A percentile compares a stretch with the other conserved stretches of the same genome.
phyloP scores from a whole-genome alignment of 2,329 filamentous ascomycete genomes.

The Fulvia fulva region DNA sequence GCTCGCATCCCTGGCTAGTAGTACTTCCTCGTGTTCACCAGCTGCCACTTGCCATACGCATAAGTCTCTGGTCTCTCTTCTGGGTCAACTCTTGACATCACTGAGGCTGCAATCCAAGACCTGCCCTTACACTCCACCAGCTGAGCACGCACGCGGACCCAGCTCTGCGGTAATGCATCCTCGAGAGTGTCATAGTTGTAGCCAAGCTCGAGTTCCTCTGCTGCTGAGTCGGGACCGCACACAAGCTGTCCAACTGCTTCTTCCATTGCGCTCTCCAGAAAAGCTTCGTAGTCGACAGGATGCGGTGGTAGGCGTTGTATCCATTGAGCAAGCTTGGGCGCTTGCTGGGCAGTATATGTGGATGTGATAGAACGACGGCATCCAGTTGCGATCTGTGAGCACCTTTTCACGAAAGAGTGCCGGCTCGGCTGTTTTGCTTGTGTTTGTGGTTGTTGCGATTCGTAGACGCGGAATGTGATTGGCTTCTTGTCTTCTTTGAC shows the following conservation, averaged over 20 bases:
- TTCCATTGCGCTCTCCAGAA: constrained; percentile 15
- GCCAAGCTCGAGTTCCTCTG: constrained; percentile 16
- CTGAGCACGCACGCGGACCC: constrained; percentile 9
- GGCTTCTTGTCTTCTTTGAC: not conserved
- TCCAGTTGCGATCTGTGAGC: constrained; percentile 8
- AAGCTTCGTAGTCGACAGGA: constrained; percentile 9
- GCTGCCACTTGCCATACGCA: constrained; percentile 14
- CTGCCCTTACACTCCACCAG: constrained; percentile 6
- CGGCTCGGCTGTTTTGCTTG: not conserved
- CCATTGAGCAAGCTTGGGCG: constrained; percentile 11
- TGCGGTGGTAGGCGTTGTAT: constrained; percentile 10
- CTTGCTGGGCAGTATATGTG: not conserved
- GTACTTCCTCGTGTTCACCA: constrained; percentile 10
- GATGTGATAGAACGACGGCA: constrained; percentile 1
- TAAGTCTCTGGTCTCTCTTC: constrained; percentile 3
- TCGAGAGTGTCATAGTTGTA: constrained; percentile 16
- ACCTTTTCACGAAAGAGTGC: constrained; percentile 10
- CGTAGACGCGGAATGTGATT: constrained; percentile 4
- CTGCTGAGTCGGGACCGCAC: constrained; percentile 8
- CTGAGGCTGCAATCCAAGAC: constrained; percentile 13
- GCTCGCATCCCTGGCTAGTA: not conserved
- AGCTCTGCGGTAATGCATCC: not conserved
- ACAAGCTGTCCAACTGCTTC: constrained; percentile 16
- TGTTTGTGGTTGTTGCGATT: constrained; percentile 1
- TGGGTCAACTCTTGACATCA: constrained; percentile 3